These are phyloP conservation scores for Capronia coronata DNA, from an alignment of 2,329 filamentous ascomycete genomes.

Conservation along the genomic window DNA sequence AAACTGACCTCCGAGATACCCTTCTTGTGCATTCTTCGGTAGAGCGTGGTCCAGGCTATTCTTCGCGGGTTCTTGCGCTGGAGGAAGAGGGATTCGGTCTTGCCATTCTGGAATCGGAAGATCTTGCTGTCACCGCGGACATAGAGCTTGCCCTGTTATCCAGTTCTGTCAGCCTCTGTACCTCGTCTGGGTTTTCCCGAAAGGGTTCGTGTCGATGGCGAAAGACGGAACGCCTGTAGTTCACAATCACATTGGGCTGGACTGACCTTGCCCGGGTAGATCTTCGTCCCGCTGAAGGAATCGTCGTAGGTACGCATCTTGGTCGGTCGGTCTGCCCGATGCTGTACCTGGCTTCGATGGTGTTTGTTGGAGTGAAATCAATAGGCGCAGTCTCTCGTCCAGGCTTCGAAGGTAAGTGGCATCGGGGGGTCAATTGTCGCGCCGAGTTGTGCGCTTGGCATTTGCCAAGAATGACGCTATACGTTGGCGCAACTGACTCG, in stretches of 20 bases:
- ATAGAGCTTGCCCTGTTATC: slow-evolving; percentile 88
- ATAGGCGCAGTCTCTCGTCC: slow-evolving; percentile 1
- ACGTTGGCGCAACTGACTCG: not conserved
- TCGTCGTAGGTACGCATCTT: slow-evolving; percentile 74
- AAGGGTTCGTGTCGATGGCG: not conserved
- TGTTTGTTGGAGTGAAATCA: slow-evolving; percentile 9
- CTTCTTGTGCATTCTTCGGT: slow-evolving; percentile 99
- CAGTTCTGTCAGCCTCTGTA: slow-evolving; percentile 16
- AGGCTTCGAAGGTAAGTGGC: not conserved
- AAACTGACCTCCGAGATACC: slow-evolving; percentile 97
- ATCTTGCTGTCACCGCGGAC: slow-evolving; percentile 99
- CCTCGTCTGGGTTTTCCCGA: no score
- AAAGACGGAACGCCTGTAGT: not conserved
- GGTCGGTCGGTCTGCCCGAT: slow-evolving; percentile 38
- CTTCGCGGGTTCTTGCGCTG: slow-evolving; percentile 99
- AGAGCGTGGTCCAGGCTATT: slow-evolving; percentile 97
- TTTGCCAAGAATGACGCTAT: slow-evolving; percentile 6
- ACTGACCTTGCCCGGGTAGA: slow-evolving; percentile 73
- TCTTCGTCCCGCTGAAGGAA: slow-evolving; percentile 69
- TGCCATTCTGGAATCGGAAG: slow-evolving; percentile 99
- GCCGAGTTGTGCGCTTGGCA: slow-evolving; percentile 3
- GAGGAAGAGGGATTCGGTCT: slow-evolving; percentile 98
- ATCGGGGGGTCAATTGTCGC: not conserved
- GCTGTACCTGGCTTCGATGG: slow-evolving; percentile 21
- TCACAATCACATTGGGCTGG: not conserved